Conservation (phyloP, 306 rosid genomes). For the Argentina anserina region DNA sequence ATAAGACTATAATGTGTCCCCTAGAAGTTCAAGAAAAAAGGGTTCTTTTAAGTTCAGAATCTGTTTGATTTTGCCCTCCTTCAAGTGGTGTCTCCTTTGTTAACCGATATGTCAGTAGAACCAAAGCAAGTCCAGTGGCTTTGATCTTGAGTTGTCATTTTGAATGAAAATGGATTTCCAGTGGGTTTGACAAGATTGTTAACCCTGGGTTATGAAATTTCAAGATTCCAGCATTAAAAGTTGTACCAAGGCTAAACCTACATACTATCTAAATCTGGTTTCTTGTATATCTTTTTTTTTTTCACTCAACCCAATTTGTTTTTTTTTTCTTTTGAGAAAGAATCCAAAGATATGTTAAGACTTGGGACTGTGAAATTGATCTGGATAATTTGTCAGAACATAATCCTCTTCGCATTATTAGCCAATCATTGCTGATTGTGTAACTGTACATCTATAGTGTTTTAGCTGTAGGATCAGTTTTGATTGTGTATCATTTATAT, state of each 20-base stretch:
- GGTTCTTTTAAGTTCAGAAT: too few species aligned
- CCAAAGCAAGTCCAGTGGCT: not conserved
- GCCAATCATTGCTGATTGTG: too few species aligned
- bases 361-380: not conserved
- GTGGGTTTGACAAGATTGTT: not conserved
- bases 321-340: too few species aligned
- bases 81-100: too few species aligned
- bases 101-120: not conserved
- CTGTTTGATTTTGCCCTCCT: too few species aligned
- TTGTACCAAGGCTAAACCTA: not conserved
- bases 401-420: too few species aligned
- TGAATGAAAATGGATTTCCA: not conserved
- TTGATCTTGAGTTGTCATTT: not conserved
- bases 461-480: too few species aligned
- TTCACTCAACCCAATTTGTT: too few species aligned
- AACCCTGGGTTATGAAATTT: conserved; percentile 5
- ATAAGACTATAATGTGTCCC: not conserved
- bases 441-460: too few species aligned
- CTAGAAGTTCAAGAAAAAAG: too few species aligned
- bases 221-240: not conserved
- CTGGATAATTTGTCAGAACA: not conserved
- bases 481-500: too few species aligned
- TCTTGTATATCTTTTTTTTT: not conserved
- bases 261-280: not conserved
- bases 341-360: not conserved